Base-by-base conservation (phyloP, 306 rosid species). In the Luffa acutangula region DNA sequence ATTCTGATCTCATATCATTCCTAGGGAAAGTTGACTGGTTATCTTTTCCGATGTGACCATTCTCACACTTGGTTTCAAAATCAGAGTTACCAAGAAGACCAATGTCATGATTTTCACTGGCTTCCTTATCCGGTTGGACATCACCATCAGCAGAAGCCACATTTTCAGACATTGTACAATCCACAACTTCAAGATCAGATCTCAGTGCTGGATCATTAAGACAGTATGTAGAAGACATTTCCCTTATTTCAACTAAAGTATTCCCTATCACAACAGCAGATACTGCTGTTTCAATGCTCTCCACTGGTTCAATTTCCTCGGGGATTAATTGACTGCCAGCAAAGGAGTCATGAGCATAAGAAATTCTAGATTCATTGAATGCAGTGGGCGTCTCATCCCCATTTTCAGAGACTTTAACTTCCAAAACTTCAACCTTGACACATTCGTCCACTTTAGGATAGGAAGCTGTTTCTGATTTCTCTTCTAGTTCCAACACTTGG, bases 1-100 rank as follows among this genome's bases (percentile, higher is more conserved):
- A 41, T 57, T 83, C 76, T 51, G 81, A 76, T 53, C 41, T 78
- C 77, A 11, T 74, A 75, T 54, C 72, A 41, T 82, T 71, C 54
- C 63, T 49, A 42, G 51, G 80, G 56, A 10, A 53, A 79, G 37
- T 48, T 79, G 63, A 54, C 60, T 49, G 21, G 52, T 78, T 49
- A 45, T 69, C 78, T 75, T 77, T 65, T 25, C 17, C 17, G 9
- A 49, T 14, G 51, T 57, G 67, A 49, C n/a, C 73, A 46, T 56
- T 71, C 77, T 74, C 82, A 76, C 39, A 39, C 62, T 81, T 65
- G 18, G 69, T 41, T 53, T 79, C 80, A 7, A 60, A 70, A 58
- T 59, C 11, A 58, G 62, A 36, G 78, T 76, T 70, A 49, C 75
- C 79, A 71, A 36, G 45, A 37, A 9, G 74, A 58, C 51, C 52